Evolutionary conservation across 306 rosid genomes (phyloP).

Genomic region (Prunus mongolica): DNA sequence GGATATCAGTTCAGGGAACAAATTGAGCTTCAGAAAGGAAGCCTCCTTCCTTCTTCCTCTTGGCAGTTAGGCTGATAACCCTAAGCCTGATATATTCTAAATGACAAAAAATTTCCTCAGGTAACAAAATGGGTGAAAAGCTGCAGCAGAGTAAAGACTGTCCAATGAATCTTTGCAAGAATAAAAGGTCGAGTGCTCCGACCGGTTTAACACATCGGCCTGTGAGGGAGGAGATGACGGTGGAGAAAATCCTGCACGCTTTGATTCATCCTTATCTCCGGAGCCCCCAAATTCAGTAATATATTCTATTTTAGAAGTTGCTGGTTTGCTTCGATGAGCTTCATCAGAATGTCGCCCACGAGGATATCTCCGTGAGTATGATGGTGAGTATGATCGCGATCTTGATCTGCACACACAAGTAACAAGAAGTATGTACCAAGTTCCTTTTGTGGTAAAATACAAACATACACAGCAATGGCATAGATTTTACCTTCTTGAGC

Average conservation of each 20-base stretch:
- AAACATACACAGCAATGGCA: constrained; percentile 3
- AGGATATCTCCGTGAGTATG: constrained; percentile 60
- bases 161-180: constrained; percentile 96
- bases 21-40: constrained; percentile 53
- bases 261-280: constrained; percentile 56
- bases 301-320: constrained; percentile 82
- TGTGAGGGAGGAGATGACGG: constrained; percentile 83
- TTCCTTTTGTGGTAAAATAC: constrained; percentile 7
- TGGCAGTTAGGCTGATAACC: constrained; percentile 54
- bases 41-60: constrained; percentile 63
- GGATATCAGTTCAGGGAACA: constrained; percentile 40
- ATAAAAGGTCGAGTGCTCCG: constrained; percentile 99
- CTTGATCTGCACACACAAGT: constrained; percentile 47
- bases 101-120: constrained; percentile 69
- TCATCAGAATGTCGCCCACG: constrained; percentile 72
- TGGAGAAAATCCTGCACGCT: constrained; percentile 80
- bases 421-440: background rate
- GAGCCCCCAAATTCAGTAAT: constrained; percentile 94
- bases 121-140: constrained; percentile 69
- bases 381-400: constrained; percentile 81
- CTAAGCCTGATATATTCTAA: constrained; percentile 83
- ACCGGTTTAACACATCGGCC: constrained; percentile 88
- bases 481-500: constrained; percentile 66
- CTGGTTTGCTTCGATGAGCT: constrained; percentile 65
- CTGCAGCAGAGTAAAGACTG: constrained; percentile 91